Evolutionary conservation across 2,329 filamentous ascomycete genomes (phyloP), one percentile per base, ranked within the genome.

Genomic region (Botrytis byssoidea): DNA sequence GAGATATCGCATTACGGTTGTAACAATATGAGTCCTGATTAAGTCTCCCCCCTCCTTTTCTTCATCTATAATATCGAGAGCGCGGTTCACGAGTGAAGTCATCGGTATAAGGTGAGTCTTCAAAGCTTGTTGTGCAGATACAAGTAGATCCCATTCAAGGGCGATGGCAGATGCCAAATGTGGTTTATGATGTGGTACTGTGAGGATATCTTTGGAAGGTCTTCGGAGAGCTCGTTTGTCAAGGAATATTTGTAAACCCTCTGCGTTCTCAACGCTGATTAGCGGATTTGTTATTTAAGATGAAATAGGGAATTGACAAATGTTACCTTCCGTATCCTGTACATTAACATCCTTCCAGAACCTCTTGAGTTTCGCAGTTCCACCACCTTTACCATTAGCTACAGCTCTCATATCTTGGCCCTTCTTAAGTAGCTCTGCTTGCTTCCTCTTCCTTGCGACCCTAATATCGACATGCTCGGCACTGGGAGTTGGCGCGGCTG

Each of bases 311-410:
- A 61, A 69, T 44, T 14, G 18, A 8, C 29, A 61, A 74, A 77
- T 42, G 83, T 73, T 84, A 92, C 91, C 91, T 76, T 90, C 85
- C 16, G 87, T 87, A 80, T 92, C 89, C 77, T 88, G 86, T 55
- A 98, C 90, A 75, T 86, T 82, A 1, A 96, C 93, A 80, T 96
- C 88, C 82, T 92, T 93, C 95, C 95, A 98, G 85, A 98, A 98
- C 71, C 95, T 88, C 84, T 90, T 93, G 80, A 86, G 86, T 76
- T 86, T 86, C 46, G 77, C 78, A 1, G 74, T 77, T 72, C 84
- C 82, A 25, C 82, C 81, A 70, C 83, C 82, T 75, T 81, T 83
- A 55, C 82, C 82, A 51, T 80, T 79, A 61, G 77, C 77, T 25
- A 79, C 76, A 42, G 79, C 83, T 46, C 86, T 83, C 42, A 88